These are phyloP conservation scores for Mesembryanthemum crystallinum DNA, from an alignment of 148 eudicot species.

Conservation along the genomic window DNA sequence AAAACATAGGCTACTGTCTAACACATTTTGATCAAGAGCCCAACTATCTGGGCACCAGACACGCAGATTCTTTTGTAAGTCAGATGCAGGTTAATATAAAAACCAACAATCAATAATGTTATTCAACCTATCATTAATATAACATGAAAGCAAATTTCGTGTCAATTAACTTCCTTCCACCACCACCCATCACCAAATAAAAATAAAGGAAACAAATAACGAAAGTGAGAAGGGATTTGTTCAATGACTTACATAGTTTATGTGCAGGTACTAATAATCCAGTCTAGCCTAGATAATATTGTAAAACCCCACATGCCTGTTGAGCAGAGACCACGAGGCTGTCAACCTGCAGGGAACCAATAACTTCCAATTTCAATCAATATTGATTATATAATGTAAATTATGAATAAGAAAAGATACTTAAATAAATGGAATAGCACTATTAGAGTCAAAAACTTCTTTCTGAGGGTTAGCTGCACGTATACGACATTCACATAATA, in stretches of 20 bases:
- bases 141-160: neutral
- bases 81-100: neutral
- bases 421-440: neutral
- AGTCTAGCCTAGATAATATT: slow-evolving; percentile 9
- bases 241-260: slow-evolving; percentile 19
- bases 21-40: neutral
- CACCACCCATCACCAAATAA: slow-evolving; percentile 12
- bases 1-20: neutral
- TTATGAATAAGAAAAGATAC: neutral
- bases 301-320: slow-evolving; percentile 11
- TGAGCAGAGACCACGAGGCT: slow-evolving; percentile 9
- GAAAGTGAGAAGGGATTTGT: slow-evolving; percentile 3
- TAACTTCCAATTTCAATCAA: neutral
- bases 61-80: slow-evolving; percentile 20
- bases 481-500: slow-evolving; percentile 3
- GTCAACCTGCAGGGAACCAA: too few relatives aligned
- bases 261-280: slow-evolving; percentile 18
- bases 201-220: neutral
- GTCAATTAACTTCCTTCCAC: slow-evolving; percentile 9
- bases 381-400: too few relatives aligned
- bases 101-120: neutral
- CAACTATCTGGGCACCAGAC: slow-evolving; percentile 30
- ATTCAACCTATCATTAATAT: neutral
- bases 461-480: neutral
- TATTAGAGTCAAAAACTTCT: neutral